Evolutionary conservation across 2,329 filamentous ascomycete species (phyloP).

Genomic region (Phoma herbarum): DNA sequence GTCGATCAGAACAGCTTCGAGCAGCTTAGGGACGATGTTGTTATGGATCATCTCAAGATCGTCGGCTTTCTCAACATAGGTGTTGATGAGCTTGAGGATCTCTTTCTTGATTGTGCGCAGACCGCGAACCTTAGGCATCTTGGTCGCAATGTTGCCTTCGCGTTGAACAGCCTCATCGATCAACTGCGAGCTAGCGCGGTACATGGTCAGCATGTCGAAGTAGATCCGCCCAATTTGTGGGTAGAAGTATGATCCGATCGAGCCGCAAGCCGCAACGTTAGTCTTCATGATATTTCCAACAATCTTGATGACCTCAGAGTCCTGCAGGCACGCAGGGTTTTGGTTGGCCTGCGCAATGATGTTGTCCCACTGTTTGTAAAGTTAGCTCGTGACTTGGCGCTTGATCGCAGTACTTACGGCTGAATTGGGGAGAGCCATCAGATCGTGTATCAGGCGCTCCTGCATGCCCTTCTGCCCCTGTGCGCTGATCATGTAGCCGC

Average conservation of each 20-base stretch:
- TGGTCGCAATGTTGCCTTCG: conserved; percentile 93
- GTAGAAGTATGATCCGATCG: conserved; percentile 96
- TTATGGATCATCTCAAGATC: conserved; percentile 91
- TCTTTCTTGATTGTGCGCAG: conserved; percentile 99
- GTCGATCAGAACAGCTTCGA: conserved; percentile 92
- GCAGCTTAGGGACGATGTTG: conserved; percentile 93
- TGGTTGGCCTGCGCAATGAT: conserved; percentile 90
- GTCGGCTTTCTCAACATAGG: conserved; percentile 97
- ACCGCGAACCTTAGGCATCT: conserved; percentile 95
- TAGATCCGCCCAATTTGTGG: conserved; percentile 98
- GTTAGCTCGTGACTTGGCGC: conserved; percentile 23
- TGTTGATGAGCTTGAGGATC: conserved; percentile 97
- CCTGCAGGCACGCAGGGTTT: conserved; percentile 86
- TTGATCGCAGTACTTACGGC: conserved; percentile 59
- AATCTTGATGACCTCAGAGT: conserved; percentile 95
- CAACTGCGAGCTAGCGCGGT: conserved; percentile 92
- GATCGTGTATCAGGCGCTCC: conserved; percentile 85
- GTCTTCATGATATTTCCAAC: conserved; percentile 99
- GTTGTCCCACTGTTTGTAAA: conserved; percentile 73
- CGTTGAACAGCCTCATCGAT: conserved; percentile 91
- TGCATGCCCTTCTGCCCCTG: conserved; percentile 95
- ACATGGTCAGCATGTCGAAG: conserved; percentile 99
- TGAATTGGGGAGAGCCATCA: conserved; percentile 92
- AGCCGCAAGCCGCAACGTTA: conserved; percentile 97
- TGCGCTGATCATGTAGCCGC: conserved; percentile 98